These are phyloP conservation scores for Rheum nobile DNA, from an alignment of 148 eudicot genomes.

Conservation along the genomic window DNA sequence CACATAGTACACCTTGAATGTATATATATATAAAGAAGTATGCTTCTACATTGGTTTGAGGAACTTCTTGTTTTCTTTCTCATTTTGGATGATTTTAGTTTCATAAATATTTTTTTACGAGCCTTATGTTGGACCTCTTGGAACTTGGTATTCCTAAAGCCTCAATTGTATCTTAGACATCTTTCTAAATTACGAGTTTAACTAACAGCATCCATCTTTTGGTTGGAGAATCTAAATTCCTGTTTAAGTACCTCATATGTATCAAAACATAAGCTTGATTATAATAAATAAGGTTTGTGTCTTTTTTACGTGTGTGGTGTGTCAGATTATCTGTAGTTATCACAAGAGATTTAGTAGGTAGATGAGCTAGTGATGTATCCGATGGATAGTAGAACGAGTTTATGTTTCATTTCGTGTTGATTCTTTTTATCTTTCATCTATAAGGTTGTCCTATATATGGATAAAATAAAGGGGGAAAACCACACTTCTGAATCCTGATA, in stretches of 20 bases:
- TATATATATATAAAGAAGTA: not conserved
- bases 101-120: not conserved
- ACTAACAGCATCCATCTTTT: not conserved
- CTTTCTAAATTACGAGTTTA: not conserved
- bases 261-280: no score
- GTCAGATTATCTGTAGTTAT: no score
- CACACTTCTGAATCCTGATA: constrained; percentile 13
- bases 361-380: not conserved
- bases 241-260: not conserved
- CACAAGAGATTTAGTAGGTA: no score
- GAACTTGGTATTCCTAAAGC: not conserved
- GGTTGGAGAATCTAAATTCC: not conserved
- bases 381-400: not conserved
- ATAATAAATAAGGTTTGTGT: no score
- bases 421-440: not conserved
- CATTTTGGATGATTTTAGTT: not conserved
- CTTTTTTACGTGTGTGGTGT: no score
- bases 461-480: not conserved
- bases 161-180: not conserved
- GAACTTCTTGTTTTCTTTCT: not conserved
- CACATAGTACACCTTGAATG: not conserved
- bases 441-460: not conserved
- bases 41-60: not conserved
- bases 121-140: not conserved
- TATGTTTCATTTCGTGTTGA: not conserved